These are phyloP conservation scores for Entonaema liquescens DNA, from an alignment of 495 filamentous ascomycete genomes.

Conservation along the genomic window DNA sequence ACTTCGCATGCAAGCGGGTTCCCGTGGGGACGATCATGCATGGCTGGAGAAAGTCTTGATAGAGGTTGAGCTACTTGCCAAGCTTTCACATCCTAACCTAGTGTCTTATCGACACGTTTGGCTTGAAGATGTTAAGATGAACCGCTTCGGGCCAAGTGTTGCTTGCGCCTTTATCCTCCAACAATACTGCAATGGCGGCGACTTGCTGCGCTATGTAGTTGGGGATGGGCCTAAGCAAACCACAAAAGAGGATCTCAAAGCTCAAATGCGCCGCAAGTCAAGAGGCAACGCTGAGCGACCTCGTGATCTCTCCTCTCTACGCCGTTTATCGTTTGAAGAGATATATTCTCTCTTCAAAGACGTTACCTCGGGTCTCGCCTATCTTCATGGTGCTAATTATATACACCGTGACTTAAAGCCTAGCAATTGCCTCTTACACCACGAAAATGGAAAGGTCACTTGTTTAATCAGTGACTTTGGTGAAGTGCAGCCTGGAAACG, in stretches of 20 bases:
- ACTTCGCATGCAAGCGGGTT: constrained; percentile 96
- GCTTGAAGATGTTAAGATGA: constrained; percentile 89
- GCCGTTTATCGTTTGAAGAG: constrained; percentile 80
- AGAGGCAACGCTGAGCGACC: constrained; percentile 61
- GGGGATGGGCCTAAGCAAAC: constrained; percentile 66
- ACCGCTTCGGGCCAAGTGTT: constrained; percentile 86
- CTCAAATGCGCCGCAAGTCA: constrained; percentile 80
- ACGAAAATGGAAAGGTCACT: constrained; percentile 70
- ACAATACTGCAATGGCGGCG: constrained; percentile 96
- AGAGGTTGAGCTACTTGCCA: constrained; percentile 91
- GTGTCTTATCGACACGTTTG: constrained; percentile 97
- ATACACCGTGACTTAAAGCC: constrained; percentile 97
- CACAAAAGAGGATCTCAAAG: constrained; percentile 85
- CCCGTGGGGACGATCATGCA: constrained; percentile 95
- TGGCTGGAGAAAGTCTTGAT: constrained; percentile 94
- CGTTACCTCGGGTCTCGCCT: constrained; percentile 88
- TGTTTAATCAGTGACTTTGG: constrained; percentile 98
- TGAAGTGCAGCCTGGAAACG: constrained; percentile 86
- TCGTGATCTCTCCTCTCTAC: constrained; percentile 57
- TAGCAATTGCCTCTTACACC: constrained; percentile 90
- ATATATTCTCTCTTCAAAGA: constrained; percentile 98
- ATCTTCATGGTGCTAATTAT: constrained; percentile 92
- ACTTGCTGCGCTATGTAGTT: constrained; percentile 84
- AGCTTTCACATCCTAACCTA: constrained; percentile 91
- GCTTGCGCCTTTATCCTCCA: constrained; percentile 97